Evolutionary conservation across 345 rosid species (phyloP).

Genomic region (Stellera chamaejasme): DNA sequence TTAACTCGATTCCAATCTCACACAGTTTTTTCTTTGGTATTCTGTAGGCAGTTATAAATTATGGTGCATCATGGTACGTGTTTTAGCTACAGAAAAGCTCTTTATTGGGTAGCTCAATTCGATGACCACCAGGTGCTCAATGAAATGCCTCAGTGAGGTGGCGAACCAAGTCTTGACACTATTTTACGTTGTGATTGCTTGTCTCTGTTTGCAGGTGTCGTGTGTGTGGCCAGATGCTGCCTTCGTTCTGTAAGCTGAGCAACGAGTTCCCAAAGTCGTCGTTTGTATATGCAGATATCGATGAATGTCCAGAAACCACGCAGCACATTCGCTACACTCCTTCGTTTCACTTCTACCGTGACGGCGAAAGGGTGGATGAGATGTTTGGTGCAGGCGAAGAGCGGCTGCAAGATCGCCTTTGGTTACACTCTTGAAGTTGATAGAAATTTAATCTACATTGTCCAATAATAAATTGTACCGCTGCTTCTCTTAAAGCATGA

Average conservation of each 20-base stretch:
- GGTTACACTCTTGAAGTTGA: constrained; percentile 73
- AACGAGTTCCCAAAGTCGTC: constrained; percentile 49
- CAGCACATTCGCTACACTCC: constrained; percentile 86
- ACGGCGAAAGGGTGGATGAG: constrained; percentile 86
- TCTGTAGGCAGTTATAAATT: constrained; percentile 49
- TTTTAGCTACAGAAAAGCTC: background rate
- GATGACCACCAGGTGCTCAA: constrained; percentile 41
- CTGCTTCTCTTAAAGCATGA: too few relatives aligned
- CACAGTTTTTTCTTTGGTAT: background rate
- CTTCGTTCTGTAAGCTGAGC: constrained; percentile 66
- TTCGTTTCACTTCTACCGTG: constrained; percentile 77
- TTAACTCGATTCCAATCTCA: background rate
- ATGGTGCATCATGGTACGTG: constrained; percentile 58
- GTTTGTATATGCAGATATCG: constrained; percentile 85
- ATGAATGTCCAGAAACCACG: constrained; percentile 88
- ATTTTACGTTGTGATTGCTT: background rate
- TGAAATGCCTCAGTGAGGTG: constrained; percentile 19
- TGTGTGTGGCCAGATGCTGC: constrained; percentile 75
- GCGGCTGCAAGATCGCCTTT: constrained; percentile 76
- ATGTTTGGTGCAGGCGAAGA: constrained; percentile 93
- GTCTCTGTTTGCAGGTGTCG: constrained; percentile 52
- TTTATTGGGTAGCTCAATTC: background rate
- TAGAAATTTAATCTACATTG: too few relatives aligned
- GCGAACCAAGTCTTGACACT: background rate
- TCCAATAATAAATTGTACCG: too few relatives aligned